Base-by-base conservation (phyloP, 495 filamentous ascomycete genomes). In the Penicillium malachiteum region DNA sequence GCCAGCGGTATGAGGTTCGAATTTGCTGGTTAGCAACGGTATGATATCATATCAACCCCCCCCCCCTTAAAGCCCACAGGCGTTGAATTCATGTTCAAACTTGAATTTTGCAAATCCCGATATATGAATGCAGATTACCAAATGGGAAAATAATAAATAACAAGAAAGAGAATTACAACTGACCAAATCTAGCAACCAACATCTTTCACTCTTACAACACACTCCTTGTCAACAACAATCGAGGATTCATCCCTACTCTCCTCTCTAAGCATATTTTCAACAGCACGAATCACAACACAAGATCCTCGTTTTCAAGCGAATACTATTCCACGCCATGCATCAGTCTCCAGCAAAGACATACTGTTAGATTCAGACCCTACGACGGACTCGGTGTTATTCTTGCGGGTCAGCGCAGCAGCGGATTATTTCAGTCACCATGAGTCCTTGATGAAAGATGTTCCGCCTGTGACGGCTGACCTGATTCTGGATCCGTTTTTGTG, bases 1-100 rank as follows among this genome's bases (percentile, higher is more conserved):
- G 84, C 9, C 87, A 88, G 63, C 83, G 92, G 55, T 96, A 97
- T 76, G 94, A 98, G 76, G 84, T 96, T 33, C 83, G 94, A 18
- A 79, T 97, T 56, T 98, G 94, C 72, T 98, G 94, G 94, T 77
- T 89, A 58, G 94, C 94, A 41, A 95, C 86, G 32, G 93, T 96
- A 82, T 71, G 87, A 79, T n/a, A 26, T 26, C 21, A 26, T 5
- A 12, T 9, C 7, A 16, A 33, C 21, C 8, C 54, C 40, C 32
- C 26, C 31, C 30, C 17, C 9, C 3, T 40, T n/a, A 13, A 41
- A 16, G 5, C 14, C 39, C 21, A 26, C 21, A 26, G 4, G 21
- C 4, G 21, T 26, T 4, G 21, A 26, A 26, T 26, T 26, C 21
- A 26, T 26, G 21, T 26, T 26, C 4, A 4, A 26, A 26, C 21